Evolutionary conservation across 305 asterid genomes (phyloP).

Genomic region (Lippia alba): DNA sequence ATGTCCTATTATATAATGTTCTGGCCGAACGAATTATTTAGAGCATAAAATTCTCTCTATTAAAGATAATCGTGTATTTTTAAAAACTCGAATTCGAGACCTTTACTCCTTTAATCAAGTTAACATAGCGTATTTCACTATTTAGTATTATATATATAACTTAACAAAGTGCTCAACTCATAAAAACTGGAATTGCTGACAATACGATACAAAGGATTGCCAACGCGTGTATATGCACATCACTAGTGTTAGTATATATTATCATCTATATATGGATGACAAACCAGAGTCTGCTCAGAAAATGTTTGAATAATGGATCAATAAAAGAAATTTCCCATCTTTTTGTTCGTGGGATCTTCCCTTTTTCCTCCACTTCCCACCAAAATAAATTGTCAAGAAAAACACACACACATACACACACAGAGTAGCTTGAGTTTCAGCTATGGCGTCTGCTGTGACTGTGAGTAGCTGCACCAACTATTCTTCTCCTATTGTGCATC

Average conservation of each 20-base stretch:
- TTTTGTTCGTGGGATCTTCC: slow-evolving; percentile 32
- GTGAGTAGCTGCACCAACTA: slow-evolving; percentile 31
- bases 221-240: slow-evolving; percentile 12
- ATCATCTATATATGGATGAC: slow-evolving; percentile 14
- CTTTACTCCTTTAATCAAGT: no score
- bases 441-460: slow-evolving; percentile 46
- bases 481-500: slow-evolving; percentile 40
- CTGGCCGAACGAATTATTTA: no score
- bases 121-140: no score
- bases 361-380: slow-evolving; percentile 28
- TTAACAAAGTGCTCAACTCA: no score
- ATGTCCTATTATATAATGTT: no score
- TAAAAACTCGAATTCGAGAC: no score
- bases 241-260: slow-evolving; percentile 24
- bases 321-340: background rate
- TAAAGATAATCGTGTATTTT: no score
- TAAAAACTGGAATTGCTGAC: background rate
- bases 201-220: background rate
- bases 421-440: background rate
- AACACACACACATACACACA: background rate
- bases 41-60: no score
- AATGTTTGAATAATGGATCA: slow-evolving; percentile 31
- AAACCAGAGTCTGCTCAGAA: slow-evolving; percentile 34
- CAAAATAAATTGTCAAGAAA: slow-evolving; percentile 19
- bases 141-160: no score